These are phyloP conservation scores for Fusarium sacchari DNA, from an alignment of 2,329 filamentous ascomycete species.

Conservation along the genomic window DNA sequence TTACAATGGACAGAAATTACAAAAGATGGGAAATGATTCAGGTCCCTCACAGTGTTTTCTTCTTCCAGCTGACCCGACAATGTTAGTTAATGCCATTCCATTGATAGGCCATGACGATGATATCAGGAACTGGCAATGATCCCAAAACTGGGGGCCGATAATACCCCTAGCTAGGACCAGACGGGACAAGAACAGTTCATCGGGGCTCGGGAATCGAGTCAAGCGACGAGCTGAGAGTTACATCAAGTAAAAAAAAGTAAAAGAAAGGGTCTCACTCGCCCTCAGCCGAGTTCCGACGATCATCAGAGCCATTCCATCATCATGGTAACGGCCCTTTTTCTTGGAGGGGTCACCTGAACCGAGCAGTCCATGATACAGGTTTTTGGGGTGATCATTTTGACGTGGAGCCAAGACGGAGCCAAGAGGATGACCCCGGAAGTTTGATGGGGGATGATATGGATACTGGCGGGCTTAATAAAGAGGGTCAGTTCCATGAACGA, in stretches of 20 bases:
- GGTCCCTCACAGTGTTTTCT: background rate
- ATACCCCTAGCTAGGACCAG: conserved; percentile 1
- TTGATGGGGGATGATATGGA: conserved; percentile 5
- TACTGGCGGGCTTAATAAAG: conserved; percentile 11
- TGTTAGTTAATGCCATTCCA: conserved; percentile 13
- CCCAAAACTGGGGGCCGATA: conserved; percentile 6
- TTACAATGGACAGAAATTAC: background rate
- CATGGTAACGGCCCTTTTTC: conserved; percentile 14
- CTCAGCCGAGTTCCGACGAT: conserved; percentile 20
- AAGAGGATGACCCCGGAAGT: conserved; percentile 10
- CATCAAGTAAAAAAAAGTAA: background rate
- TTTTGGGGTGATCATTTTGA: conserved; percentile 8
- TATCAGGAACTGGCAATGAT: conserved; percentile 24
- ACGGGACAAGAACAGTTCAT: background rate
- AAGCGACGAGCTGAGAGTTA: conserved; percentile 2
- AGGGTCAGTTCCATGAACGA: background rate
- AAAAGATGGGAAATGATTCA: background rate
- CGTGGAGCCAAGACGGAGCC: conserved; percentile 25
- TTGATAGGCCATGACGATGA: conserved; percentile 31
- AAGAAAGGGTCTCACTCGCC: conserved; percentile 2
- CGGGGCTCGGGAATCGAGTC: conserved; percentile 14
- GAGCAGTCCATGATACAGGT: conserved; percentile 15
- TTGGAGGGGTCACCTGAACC: conserved; percentile 15
- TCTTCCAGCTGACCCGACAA: conserved; percentile 2
- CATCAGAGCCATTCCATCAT: conserved; percentile 10